Conservation (phyloP, 1,139 yeast species). For the Blastobotrys capitulatus region DNA sequence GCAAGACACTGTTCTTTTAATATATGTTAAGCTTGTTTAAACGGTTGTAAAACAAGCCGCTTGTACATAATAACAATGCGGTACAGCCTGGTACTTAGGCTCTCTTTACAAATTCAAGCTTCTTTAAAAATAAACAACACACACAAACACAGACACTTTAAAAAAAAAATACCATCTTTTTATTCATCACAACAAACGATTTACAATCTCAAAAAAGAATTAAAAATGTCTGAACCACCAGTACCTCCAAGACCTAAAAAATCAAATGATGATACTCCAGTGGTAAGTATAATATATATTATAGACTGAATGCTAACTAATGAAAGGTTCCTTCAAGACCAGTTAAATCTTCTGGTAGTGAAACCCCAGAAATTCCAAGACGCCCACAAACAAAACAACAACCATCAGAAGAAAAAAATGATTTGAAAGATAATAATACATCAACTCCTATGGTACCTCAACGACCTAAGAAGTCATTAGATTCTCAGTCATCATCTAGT, state of each 20-base stretch:
- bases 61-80: no score
- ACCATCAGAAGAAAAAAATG: background rate
- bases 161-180: no score
- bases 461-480: background rate
- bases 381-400: background rate
- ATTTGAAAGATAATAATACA: no score
- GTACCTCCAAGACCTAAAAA: slow-evolving; percentile 7
- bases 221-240: background rate
- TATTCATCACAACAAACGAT: background rate
- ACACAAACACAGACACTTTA: no score
- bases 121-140: no score
- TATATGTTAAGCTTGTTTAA: no score
- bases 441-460: background rate
- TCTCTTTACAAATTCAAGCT: no score
- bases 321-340: background rate
- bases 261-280: background rate
- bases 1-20: no score
- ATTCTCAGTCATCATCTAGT: background rate
- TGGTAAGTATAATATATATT: background rate
- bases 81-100: no score
- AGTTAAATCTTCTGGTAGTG: background rate
- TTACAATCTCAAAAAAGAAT: background rate
- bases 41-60: no score
- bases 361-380: slow-evolving; percentile 2
- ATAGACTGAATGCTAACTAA: background rate